A percentile compares a stretch with the other conserved stretches of the same genome.
Evolutionary conservation across 164 flowering plant genomes (phyloP).

Genomic region (Piper longum): DNA sequence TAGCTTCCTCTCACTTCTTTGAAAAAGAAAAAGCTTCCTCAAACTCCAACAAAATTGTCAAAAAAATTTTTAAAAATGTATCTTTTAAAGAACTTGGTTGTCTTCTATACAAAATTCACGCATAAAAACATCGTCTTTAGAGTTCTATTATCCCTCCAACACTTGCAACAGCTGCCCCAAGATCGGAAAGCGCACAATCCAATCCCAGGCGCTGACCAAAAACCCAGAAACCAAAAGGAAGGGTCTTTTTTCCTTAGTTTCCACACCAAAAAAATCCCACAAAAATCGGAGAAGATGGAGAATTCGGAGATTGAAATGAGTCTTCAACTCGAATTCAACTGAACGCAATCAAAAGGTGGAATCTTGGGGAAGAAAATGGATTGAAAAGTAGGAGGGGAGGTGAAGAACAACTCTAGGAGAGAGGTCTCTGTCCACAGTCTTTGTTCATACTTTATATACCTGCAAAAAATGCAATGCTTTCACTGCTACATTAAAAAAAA

Average conservation of each 20-base stretch:
- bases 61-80: background rate
- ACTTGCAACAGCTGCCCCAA: background rate
- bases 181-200: background rate
- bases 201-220: background rate
- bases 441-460: background rate
- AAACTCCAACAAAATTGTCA: background rate
- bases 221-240: background rate
- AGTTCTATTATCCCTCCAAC: background rate
- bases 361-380: background rate
- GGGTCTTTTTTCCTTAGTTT: background rate
- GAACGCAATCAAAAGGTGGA: background rate
- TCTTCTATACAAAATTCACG: background rate
- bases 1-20: background rate
- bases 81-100: background rate
- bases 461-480: background rate
- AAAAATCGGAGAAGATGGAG: background rate
- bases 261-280: background rate
- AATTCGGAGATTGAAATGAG: background rate
- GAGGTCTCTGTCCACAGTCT: background rate
- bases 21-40: no score
- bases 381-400: background rate
- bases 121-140: background rate
- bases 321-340: background rate
- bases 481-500: background rate
- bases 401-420: background rate